A percentile compares a stretch with the other conserved stretches of the same genome.
phyloP scores from a whole-genome alignment of 768 basidiomycete genomes.

The Strobilomyces dryophilus region DNA sequence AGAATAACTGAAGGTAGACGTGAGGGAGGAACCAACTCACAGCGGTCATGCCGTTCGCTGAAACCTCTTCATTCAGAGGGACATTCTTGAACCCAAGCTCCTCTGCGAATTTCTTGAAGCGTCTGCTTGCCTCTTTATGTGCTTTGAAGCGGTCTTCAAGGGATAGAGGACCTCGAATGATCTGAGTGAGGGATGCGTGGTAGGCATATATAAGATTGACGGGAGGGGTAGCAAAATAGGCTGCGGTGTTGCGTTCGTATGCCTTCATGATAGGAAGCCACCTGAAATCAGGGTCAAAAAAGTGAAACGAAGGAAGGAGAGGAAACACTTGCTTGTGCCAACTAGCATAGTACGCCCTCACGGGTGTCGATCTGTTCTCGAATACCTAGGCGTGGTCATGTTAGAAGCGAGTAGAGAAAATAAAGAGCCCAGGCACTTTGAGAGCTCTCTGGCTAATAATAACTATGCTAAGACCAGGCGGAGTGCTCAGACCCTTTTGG shows the following conservation, averaged over 20 bases:
- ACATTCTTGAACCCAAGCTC: conserved; percentile 73
- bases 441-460: conserved; percentile 79
- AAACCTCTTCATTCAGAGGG: conserved; percentile 52
- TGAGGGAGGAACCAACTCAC: conserved; percentile 34
- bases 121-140: conserved; percentile 65
- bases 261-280: conserved; percentile 94
- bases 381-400: conserved; percentile 1
- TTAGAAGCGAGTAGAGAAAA: neutral
- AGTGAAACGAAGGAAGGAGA: neutral
- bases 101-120: conserved; percentile 43
- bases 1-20: neutral
- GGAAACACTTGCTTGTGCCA: conserved; percentile 67
- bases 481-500: conserved; percentile 91
- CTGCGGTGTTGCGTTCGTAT: conserved; percentile 76
- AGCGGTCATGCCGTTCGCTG: conserved; percentile 96
- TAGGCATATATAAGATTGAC: conserved; percentile 94
- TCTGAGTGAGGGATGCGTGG: conserved; percentile 70
- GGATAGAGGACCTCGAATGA: conserved; percentile 58
- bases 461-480: conserved; percentile 88
- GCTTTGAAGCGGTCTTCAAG: conserved; percentile 74
- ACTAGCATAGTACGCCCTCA: conserved; percentile 79
- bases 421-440: conserved; percentile 35
- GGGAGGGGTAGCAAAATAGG: conserved; percentile 94
- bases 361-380: conserved; percentile 39
- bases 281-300: conserved; percentile 31